Evolutionary conservation across 306 rosid species (phyloP).

Genomic region (Sphenostylis stenocarpa): DNA sequence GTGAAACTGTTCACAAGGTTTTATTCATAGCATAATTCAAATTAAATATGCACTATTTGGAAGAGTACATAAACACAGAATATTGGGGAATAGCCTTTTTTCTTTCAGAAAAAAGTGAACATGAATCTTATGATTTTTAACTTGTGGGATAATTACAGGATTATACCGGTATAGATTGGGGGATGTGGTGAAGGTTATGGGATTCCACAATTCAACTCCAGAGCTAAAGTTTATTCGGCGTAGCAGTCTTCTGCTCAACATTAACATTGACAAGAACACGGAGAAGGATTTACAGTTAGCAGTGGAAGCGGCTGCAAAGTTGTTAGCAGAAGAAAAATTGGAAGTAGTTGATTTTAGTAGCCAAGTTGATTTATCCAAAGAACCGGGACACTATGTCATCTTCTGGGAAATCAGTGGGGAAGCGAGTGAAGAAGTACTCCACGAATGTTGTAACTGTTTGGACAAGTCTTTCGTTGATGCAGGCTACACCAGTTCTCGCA

Average conservation of each 20-base stretch:
- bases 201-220: conserved; percentile 85
- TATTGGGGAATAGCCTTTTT: neutral
- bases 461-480: conserved; percentile 76
- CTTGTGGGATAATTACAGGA: conserved; percentile 46
- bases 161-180: conserved; percentile 83
- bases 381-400: conserved; percentile 87
- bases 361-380: conserved; percentile 56
- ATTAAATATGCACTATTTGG: neutral
- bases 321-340: conserved; percentile 54
- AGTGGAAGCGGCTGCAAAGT: conserved; percentile 64
- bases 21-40: neutral
- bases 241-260: conserved; percentile 61
- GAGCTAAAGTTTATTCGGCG: conserved; percentile 75
- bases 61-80: neutral
- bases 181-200: conserved; percentile 77
- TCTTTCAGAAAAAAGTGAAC: neutral
- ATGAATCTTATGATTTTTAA: neutral
- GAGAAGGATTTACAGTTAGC: conserved; percentile 82
- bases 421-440: conserved; percentile 48
- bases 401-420: conserved; percentile 88
- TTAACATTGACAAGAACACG: conserved; percentile 95
- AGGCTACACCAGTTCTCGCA: conserved; percentile 76
- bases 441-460: conserved; percentile 78
- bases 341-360: conserved; percentile 88
- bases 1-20: neutral